These are phyloP conservation scores for Colletotrichum lupini DNA, from an alignment of 2,329 filamentous ascomycete species.

Conservation along the genomic window DNA sequence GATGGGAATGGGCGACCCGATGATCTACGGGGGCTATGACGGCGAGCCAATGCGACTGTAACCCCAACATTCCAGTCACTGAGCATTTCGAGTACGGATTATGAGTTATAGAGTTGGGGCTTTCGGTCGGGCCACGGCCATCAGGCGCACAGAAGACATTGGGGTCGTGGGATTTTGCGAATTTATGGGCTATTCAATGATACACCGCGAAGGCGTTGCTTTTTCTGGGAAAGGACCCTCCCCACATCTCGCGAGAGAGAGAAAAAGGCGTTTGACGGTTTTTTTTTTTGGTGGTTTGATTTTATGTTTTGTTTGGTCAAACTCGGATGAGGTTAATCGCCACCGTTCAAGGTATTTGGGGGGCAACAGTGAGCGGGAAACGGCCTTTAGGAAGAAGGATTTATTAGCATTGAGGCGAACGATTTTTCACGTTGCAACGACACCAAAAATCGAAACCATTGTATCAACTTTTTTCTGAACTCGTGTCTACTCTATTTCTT, in stretches of 20 bases:
- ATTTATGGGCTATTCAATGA: conserved; percentile 7
- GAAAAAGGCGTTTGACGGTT: conserved; percentile 6
- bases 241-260: neutral
- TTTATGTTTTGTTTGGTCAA: neutral
- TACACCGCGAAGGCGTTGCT: conserved; percentile 34
- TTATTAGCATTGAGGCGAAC: neutral
- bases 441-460: neutral
- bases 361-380: neutral
- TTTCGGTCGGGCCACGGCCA: neutral
- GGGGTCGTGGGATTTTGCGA: neutral
- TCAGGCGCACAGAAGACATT: neutral
- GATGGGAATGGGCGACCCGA: conserved; percentile 67
- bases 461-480: neutral
- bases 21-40: conserved; percentile 67
- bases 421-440: neutral
- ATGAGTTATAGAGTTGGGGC: conserved; percentile 23
- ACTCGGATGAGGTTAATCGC: neutral
- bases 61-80: conserved; percentile 18
- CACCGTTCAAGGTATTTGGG: neutral
- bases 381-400: neutral
- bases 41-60: conserved; percentile 55
- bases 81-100: conserved; percentile 5
- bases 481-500: neutral
- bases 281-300: neutral
- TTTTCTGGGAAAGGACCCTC: neutral